phyloP scores from a whole-genome alignment of 441 rosid genomes.

The Eutrema salsugineum region DNA sequence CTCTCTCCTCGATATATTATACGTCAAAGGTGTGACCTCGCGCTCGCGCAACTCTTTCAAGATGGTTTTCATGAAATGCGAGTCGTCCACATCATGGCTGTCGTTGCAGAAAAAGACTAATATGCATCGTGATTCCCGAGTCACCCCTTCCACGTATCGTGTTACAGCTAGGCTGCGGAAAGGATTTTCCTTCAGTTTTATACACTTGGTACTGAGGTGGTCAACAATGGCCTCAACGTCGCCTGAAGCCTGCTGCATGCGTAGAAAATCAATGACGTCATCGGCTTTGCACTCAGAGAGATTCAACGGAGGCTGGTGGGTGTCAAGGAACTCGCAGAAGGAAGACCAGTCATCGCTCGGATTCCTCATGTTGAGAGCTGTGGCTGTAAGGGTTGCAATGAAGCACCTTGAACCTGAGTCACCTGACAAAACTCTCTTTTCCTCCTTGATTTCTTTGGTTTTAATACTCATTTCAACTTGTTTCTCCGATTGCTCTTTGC shows the following conservation, averaged over 20 bases:
- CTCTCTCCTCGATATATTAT: background rate
- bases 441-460: too few relatives aligned
- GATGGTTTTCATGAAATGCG: background rate
- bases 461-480: too few relatives aligned
- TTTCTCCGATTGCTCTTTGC: too few relatives aligned
- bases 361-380: background rate
- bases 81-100: conserved; percentile 3
- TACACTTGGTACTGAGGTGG: too few relatives aligned
- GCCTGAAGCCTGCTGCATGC: background rate
- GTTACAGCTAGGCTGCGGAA: background rate
- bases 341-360: background rate
- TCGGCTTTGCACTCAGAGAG: background rate
- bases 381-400: too few relatives aligned
- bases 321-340: background rate
- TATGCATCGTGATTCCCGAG: background rate
- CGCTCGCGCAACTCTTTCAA: background rate
- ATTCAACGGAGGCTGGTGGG: background rate
- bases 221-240: background rate
- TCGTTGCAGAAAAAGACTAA: background rate
- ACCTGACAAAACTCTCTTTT: too few relatives aligned
- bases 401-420: too few relatives aligned
- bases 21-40: conserved; percentile 5
- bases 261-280: background rate
- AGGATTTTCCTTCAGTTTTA: conserved; percentile 12
- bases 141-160: background rate